Conservation (phyloP, 23 red algal genomes). For the Gracilariopsis chorda region DNA sequence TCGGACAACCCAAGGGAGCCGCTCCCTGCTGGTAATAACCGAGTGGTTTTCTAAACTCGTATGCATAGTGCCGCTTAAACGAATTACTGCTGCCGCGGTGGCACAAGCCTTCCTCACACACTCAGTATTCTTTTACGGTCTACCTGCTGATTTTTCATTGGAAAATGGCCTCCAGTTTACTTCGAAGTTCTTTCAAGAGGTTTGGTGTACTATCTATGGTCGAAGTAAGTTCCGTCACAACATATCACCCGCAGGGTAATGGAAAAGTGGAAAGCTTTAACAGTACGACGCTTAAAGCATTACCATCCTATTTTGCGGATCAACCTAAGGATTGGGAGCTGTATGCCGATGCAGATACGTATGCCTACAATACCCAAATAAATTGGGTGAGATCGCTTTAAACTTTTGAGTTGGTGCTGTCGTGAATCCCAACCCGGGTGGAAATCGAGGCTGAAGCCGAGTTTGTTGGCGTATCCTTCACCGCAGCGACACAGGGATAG, state of each 20-base stretch:
- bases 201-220: background rate
- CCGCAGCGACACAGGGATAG: background rate
- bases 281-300: background rate
- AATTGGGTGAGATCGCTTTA: background rate
- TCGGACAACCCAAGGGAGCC: no score
- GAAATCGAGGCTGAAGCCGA: background rate
- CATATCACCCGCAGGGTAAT: slow-evolving; percentile 12
- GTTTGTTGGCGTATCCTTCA: background rate
- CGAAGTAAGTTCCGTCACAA: background rate
- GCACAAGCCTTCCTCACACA: background rate
- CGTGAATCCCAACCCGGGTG: background rate
- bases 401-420: slow-evolving; percentile 1
- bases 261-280: slow-evolving; percentile 26
- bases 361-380: background rate
- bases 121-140: background rate
- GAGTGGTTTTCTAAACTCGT: no score
- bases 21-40: no score
- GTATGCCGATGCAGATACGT: background rate
- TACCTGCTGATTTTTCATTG: no score
- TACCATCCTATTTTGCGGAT: background rate
- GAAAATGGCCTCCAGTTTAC: no score
- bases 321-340: slow-evolving; percentile 12
- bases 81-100: background rate
- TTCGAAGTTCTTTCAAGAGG: no score
- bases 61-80: slow-evolving; percentile 4